phyloP scores from a whole-genome alignment of 352 stramenopile species.

The Phytopythium mirpurense region DNA sequence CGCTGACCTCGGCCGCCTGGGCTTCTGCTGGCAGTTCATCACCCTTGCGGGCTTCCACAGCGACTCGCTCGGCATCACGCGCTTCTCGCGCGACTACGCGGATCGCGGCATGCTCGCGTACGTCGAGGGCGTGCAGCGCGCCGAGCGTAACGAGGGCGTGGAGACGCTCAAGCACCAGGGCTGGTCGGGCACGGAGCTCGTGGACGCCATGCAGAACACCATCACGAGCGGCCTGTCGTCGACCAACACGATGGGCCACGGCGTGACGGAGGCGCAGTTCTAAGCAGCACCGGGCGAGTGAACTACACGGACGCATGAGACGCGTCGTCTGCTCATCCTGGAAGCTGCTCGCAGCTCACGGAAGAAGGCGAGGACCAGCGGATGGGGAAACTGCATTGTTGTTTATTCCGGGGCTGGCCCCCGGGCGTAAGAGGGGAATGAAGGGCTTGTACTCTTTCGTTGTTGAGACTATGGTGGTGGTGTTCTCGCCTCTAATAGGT shows the following conservation, averaged over 20 bases:
- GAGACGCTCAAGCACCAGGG: slow-evolving; percentile 98
- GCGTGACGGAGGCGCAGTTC: slow-evolving; percentile 97
- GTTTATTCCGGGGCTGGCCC: background rate
- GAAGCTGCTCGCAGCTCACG: background rate
- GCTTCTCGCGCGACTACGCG: slow-evolving; percentile 92
- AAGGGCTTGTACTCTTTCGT: slow-evolving; percentile 4
- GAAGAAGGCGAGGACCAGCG: background rate
- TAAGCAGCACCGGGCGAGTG: slow-evolving; percentile 23
- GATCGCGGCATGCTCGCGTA: slow-evolving; percentile 93
- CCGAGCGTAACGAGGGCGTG: slow-evolving; percentile 92
- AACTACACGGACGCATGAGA: background rate
- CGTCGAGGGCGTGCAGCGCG: slow-evolving; percentile 95
- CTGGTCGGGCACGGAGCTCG: slow-evolving; percentile 96
- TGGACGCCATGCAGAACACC: slow-evolving; percentile 96
- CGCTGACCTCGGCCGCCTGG: slow-evolving; percentile 92
- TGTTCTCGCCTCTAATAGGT: too few relatives aligned
- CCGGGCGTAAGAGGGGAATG: slow-evolving; percentile 1
- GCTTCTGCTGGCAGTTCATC: slow-evolving; percentile 99
- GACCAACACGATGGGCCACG: slow-evolving; percentile 96
- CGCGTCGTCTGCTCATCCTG: too few relatives aligned
- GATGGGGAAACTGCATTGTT: slow-evolving; percentile 3
- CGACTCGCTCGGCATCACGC: slow-evolving; percentile 95
- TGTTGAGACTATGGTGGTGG: too few relatives aligned
- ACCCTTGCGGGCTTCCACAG: slow-evolving; percentile 98
- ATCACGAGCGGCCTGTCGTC: slow-evolving; percentile 93